Percentiles rank a stretch among this genome's conserved stretches.
phyloP scores from a whole-genome alignment of 352 stramenopile species.

The Halophytophthora batemanensis region DNA sequence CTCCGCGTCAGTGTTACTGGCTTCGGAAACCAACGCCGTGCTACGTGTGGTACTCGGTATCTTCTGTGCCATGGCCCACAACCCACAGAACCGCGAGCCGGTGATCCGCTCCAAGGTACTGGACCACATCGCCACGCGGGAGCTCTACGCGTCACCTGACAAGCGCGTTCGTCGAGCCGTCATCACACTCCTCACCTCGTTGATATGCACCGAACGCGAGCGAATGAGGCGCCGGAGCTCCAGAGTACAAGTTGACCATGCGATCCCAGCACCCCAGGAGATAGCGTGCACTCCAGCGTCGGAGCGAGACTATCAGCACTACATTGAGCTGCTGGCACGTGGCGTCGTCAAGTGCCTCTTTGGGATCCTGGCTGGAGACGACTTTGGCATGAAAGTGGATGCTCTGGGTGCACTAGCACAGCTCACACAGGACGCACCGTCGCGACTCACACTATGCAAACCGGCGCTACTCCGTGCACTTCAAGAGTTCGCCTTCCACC shows the following conservation, averaged over 20 bases:
- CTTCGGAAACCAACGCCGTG: slow-evolving; percentile 15
- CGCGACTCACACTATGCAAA: slow-evolving; percentile 70
- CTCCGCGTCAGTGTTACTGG: slow-evolving; percentile 16
- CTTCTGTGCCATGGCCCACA: slow-evolving; percentile 64
- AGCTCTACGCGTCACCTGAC: slow-evolving; percentile 58
- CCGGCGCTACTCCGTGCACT: slow-evolving; percentile 52
- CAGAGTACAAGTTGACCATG: background rate
- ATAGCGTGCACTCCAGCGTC: background rate
- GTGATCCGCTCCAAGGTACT: slow-evolving; percentile 63
- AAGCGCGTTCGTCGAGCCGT: slow-evolving; percentile 56
- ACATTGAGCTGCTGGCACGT: slow-evolving; percentile 69
- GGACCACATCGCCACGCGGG: slow-evolving; percentile 46
- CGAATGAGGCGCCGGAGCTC: slow-evolving; percentile 6
- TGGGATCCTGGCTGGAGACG: slow-evolving; percentile 60
- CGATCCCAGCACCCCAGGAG: background rate
- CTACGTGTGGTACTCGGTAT: slow-evolving; percentile 46
- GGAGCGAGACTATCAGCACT: slow-evolving; percentile 59
- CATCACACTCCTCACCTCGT: slow-evolving; percentile 52
- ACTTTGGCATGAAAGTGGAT: slow-evolving; percentile 72
- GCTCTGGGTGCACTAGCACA: slow-evolving; percentile 63
- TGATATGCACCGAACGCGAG: slow-evolving; percentile 61
- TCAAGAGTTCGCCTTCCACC: slow-evolving; percentile 64
- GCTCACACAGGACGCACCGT: slow-evolving; percentile 57
- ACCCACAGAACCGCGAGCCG: slow-evolving; percentile 47
- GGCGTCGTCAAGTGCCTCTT: slow-evolving; percentile 73